A percentile compares a stretch with the other conserved stretches of the same genome.
These are phyloP conservation scores for Catharanthus roseus DNA, from an alignment of 257 asterid genomes.

Conservation along the genomic window DNA sequence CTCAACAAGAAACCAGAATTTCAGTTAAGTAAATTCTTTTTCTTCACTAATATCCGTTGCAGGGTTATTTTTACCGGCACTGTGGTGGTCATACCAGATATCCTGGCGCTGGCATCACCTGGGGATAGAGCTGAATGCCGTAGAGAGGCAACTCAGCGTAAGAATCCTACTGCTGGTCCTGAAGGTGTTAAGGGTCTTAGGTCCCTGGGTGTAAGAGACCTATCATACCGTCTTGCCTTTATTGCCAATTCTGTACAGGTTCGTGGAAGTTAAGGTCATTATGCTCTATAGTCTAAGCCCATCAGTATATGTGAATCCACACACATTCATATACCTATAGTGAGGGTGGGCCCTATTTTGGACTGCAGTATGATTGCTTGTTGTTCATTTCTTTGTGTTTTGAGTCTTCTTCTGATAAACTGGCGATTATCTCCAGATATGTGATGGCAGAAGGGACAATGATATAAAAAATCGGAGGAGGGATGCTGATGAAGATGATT, in stretches of 20 bases:
- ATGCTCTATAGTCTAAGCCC: neutral
- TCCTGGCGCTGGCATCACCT: conserved; percentile 81
- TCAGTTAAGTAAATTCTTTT: neutral
- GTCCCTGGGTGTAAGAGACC: conserved; percentile 91
- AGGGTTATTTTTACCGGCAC: conserved; percentile 97
- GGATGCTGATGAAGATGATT: conserved; percentile 73
- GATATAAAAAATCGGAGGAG: conserved; percentile 63
- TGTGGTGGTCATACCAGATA: conserved; percentile 86
- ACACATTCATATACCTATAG: neutral
- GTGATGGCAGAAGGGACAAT: conserved; percentile 73
- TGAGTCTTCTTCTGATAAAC: neutral
- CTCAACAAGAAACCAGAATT: neutral
- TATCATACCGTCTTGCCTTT: conserved; percentile 88
- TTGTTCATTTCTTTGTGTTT: neutral
- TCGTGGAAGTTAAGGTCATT: conserved; percentile 3
- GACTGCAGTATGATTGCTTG: neutral
- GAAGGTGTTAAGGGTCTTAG: conserved; percentile 96
- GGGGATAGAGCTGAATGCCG: conserved; percentile 92
- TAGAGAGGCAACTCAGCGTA: conserved; percentile 78
- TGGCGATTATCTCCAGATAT: conserved; percentile 39
- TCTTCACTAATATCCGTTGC: conserved; percentile 18
- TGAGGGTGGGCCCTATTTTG: conserved; percentile 1
- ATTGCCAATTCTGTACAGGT: conserved; percentile 97
- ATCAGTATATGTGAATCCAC: neutral
- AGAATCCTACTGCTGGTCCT: conserved; percentile 54